Percentiles rank a stretch among this genome's conserved stretches.
Evolutionary conservation across 345 rosid species (phyloP).

Genomic region (Carallia pectinifolia): DNA sequence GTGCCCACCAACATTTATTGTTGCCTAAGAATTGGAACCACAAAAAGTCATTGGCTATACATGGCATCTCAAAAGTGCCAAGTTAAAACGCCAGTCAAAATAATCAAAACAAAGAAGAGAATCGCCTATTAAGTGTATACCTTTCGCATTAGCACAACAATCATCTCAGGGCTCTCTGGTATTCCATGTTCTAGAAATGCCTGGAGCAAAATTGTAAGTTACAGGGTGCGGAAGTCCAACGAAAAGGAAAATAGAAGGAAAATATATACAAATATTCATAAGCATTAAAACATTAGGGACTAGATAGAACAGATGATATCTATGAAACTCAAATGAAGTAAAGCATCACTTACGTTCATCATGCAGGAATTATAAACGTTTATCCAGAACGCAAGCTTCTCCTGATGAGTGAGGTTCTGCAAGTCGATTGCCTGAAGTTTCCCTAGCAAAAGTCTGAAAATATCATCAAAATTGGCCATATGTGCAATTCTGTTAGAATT

Average conservation of each 20-base stretch:
- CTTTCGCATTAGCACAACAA: slow-evolving; percentile 64
- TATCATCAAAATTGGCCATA: slow-evolving; percentile 10
- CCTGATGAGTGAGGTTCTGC: slow-evolving; percentile 65
- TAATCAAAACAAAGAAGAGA: not conserved
- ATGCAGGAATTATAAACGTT: slow-evolving; percentile 83
- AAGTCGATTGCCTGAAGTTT: slow-evolving; percentile 56
- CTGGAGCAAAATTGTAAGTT: slow-evolving; percentile 34
- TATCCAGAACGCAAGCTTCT: slow-evolving; percentile 95
- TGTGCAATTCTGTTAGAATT: not conserved
- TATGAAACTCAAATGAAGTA: not conserved
- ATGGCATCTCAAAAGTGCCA: too few species aligned
- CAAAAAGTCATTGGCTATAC: not conserved
- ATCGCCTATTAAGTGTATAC: slow-evolving; percentile 26
- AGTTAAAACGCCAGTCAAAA: too few species aligned
- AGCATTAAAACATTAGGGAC: not conserved
- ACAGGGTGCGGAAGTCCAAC: not conserved
- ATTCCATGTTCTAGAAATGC: slow-evolving; percentile 75
- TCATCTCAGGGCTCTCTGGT: slow-evolving; percentile 59
- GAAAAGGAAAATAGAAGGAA: not conserved
- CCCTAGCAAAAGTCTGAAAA: slow-evolving; percentile 56
- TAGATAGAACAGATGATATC: not conserved
- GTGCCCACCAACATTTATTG: slow-evolving; percentile 72
- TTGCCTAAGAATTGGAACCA: slow-evolving; percentile 45
- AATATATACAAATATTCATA: not conserved
- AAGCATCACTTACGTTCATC: slow-evolving; percentile 65